phyloP scores from a whole-genome alignment of 345 rosid species.

The Salix exigua region DNA sequence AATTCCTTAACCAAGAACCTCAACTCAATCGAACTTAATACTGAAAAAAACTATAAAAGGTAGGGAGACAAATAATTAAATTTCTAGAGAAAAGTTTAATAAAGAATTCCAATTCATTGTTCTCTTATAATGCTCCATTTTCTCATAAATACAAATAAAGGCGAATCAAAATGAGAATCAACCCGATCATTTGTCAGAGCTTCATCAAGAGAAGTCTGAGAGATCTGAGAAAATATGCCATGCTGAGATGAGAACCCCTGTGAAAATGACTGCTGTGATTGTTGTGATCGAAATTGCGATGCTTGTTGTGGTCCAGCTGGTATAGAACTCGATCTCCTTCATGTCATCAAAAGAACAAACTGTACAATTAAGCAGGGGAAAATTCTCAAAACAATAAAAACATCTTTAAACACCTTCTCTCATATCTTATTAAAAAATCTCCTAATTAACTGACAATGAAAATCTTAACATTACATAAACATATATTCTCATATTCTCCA shows the following conservation, averaged over 20 bases:
- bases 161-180: conserved; percentile 12
- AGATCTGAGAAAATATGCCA: conserved; percentile 71
- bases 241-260: conserved; percentile 86
- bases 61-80: neutral
- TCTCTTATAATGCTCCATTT: neutral
- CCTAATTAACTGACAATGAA: neutral
- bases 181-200: conserved; percentile 59
- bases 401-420: neutral
- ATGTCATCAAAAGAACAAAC: neutral
- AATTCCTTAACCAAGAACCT: neutral
- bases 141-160: neutral
- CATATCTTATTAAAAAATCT: neutral
- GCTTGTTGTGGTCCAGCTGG: conserved; percentile 53
- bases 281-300: conserved; percentile 65
- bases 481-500: neutral
- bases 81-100: neutral
- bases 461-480: neutral
- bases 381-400: neutral
- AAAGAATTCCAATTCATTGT: neutral
- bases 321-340: conserved; percentile 53
- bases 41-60: neutral
- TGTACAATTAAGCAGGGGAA: neutral
- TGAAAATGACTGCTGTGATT: conserved; percentile 77
- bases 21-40: neutral
- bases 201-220: conserved; percentile 70